Percentiles rank a stretch among this genome's conserved stretches.
phyloP scores from a whole-genome alignment of 345 rosid species.

The Punica granatum region DNA sequence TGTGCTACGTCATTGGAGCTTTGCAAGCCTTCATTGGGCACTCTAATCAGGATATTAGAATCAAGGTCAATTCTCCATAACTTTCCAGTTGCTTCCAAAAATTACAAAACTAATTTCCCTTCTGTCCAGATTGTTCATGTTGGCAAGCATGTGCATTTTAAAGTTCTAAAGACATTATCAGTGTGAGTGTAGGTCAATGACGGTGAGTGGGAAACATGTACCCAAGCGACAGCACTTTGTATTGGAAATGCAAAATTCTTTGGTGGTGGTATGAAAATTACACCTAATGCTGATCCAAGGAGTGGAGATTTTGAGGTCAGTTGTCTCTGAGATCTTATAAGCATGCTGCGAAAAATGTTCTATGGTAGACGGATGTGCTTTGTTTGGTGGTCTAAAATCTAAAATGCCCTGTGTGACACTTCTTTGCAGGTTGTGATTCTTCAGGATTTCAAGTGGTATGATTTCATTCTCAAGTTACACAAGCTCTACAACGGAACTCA shows the following conservation, averaged over 20 bases:
- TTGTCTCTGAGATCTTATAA: constrained; percentile 5
- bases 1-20: constrained; percentile 85
- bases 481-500: constrained; percentile 84
- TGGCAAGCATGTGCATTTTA: background rate
- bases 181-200: constrained; percentile 45
- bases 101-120: background rate
- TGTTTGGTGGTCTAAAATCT: constrained; percentile 13
- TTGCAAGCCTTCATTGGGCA: constrained; percentile 88
- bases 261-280: constrained; percentile 97
- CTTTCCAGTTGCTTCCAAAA: background rate
- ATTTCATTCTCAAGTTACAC: constrained; percentile 66
- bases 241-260: constrained; percentile 92
- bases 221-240: constrained; percentile 85
- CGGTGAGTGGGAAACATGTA: constrained; percentile 71
- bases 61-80: constrained; percentile 41
- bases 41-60: constrained; percentile 61
- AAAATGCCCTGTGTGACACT: background rate
- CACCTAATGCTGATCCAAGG: constrained; percentile 80
- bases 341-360: background rate
- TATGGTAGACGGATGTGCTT: background rate
- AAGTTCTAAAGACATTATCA: background rate
- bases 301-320: constrained; percentile 76
- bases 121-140: background rate
- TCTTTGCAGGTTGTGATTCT: constrained; percentile 73
- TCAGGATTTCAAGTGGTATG: constrained; percentile 91